phyloP scores from a whole-genome alignment of 2,329 filamentous ascomycete genomes.

The Paraconiothyrium brasiliense region DNA sequence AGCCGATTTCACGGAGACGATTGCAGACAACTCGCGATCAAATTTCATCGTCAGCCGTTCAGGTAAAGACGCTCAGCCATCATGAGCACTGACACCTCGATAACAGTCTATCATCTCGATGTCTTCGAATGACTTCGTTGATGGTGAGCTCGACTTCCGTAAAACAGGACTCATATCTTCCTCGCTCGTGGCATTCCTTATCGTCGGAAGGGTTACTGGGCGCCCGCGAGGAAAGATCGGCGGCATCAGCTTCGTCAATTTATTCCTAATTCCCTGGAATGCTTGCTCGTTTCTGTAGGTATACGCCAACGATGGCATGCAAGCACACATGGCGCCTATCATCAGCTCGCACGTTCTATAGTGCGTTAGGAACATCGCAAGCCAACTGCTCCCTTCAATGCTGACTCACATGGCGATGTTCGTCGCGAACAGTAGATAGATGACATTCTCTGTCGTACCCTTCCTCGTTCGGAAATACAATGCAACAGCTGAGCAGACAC shows the following conservation, averaged over 20 bases:
- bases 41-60: no score
- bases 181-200: background rate
- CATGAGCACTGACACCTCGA: background rate
- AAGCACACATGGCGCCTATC: constrained; percentile 9
- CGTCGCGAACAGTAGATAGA: constrained; percentile 1
- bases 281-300: constrained; percentile 1
- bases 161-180: background rate
- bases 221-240: no score
- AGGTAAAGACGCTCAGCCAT: background rate
- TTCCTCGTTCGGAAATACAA: constrained; percentile 10
- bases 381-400: background rate
- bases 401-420: constrained; percentile 10
- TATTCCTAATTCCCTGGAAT: constrained; percentile 1
- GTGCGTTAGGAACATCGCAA: background rate
- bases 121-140: background rate
- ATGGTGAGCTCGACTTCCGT: background rate
- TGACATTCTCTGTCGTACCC: background rate
- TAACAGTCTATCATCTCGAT: background rate
- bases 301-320: constrained; percentile 15
- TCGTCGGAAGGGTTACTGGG: background rate
- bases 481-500: constrained; percentile 1
- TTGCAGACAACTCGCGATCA: no score
- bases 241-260: background rate
- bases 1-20: no score
- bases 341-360: constrained; percentile 7